Percentiles rank a stretch among this genome's conserved stretches.
Conservation (phyloP, 345 rosid genomes). For the Gynandropsis gynandra region DNA sequence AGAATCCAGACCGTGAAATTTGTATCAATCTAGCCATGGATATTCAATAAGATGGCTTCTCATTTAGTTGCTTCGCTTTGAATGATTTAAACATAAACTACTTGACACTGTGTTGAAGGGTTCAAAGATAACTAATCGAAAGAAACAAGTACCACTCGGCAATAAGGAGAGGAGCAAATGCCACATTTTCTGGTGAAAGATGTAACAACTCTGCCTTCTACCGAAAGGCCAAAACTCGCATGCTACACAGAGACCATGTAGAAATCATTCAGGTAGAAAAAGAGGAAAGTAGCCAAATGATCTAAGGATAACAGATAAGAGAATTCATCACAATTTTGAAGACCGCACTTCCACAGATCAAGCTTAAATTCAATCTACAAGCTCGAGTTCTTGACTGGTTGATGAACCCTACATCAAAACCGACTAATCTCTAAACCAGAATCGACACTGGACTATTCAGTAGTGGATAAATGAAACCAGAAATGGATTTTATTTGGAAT, state of each 20-base stretch:
- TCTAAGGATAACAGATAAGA: background rate
- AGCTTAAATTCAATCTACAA: background rate
- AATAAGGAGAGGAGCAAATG: slow-evolving; percentile 59
- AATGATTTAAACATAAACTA: background rate
- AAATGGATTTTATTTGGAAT: no score
- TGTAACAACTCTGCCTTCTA: slow-evolving; percentile 66
- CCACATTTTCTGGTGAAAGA: slow-evolving; percentile 58
- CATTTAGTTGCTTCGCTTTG: slow-evolving; percentile 1
- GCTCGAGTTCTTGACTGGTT: background rate
- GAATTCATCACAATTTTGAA: background rate
- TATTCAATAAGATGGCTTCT: slow-evolving; percentile 10
- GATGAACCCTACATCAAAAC: no score
- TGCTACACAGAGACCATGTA: slow-evolving; percentile 37
- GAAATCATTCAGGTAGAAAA: background rate
- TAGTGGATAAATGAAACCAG: no score
- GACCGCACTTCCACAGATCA: background rate
- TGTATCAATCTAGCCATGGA: slow-evolving; percentile 50
- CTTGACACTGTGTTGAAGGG: background rate
- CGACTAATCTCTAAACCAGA: no score
- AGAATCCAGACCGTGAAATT: slow-evolving; percentile 78
- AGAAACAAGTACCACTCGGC: slow-evolving; percentile 21
- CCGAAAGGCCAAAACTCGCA: slow-evolving; percentile 84
- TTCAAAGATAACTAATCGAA: background rate
- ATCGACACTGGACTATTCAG: no score
- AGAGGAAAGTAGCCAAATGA: background rate